phyloP scores from a whole-genome alignment of 2,329 filamentous ascomycete species.

The Penicillium brasilianum region DNA sequence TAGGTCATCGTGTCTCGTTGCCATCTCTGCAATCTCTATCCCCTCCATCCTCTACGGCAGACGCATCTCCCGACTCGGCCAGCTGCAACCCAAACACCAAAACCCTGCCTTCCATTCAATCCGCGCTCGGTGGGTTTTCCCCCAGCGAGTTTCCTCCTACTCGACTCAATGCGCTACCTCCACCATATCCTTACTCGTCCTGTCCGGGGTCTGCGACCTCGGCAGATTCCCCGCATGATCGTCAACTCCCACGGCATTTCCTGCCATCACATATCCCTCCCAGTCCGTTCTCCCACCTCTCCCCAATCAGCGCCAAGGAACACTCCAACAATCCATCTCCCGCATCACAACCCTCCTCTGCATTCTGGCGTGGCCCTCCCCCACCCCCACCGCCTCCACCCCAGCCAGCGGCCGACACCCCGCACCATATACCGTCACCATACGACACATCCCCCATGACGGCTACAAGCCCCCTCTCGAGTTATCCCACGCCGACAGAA shows the following conservation, averaged over 20 bases:
- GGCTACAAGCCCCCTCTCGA: conserved; percentile 42
- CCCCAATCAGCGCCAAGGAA: conserved; percentile 46
- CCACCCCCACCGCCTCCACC: conserved; percentile 26
- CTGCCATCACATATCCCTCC: conserved; percentile 37
- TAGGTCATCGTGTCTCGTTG: conserved; percentile 41
- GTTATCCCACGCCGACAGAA: conserved; percentile 50
- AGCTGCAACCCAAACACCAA: conserved; percentile 33
- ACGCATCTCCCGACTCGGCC: conserved; percentile 38
- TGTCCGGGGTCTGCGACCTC: conserved; percentile 33
- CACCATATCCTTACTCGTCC: conserved; percentile 29
- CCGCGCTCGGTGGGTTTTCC: conserved; percentile 42
- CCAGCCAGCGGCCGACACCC: conserved; percentile 26
- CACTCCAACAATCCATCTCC: conserved; percentile 44
- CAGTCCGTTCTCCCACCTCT: conserved; percentile 45
- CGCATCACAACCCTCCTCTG: conserved; percentile 32
- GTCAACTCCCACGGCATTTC: conserved; percentile 38
- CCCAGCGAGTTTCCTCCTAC: conserved; percentile 35
- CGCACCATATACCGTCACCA: conserved; percentile 31
- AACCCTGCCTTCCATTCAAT: conserved; percentile 49
- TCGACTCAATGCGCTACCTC: conserved; percentile 32
- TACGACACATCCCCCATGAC: conserved; percentile 38
- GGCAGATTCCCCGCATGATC: conserved; percentile 37
- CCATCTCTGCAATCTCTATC: conserved; percentile 49
- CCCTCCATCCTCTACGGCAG: conserved; percentile 39
- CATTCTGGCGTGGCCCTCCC: conserved; percentile 33